A percentile compares a stretch with the other conserved stretches of the same genome.
Conservation (phyloP, 129 eudicot genomes). For the Escallonia rubra region DNA sequence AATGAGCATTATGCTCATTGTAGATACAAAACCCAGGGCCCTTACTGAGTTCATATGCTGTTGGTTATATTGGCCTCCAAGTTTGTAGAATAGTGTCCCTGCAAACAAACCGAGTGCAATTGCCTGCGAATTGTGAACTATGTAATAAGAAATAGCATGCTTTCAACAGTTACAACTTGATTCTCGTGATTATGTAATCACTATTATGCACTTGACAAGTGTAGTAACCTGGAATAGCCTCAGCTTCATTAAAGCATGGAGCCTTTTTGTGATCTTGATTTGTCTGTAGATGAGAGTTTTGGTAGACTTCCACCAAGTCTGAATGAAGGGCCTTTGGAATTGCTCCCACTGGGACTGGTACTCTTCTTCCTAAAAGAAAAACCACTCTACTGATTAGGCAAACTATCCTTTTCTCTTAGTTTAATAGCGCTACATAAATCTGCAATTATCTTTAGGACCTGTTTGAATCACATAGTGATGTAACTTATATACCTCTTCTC, state of each 20-base stretch:
- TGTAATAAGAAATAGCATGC: too few relatives aligned
- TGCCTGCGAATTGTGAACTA: neutral
- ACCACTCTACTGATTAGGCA: neutral
- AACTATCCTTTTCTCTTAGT: neutral
- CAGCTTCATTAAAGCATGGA: neutral
- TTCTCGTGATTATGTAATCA: neutral
- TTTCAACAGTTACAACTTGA: neutral
- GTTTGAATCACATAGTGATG: neutral
- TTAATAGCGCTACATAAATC: too few relatives aligned
- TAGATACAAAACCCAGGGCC: conserved; percentile 17
- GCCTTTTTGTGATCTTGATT: conserved; percentile 20
- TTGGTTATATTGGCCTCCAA: conserved; percentile 17
- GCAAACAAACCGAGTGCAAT: conserved; percentile 14
- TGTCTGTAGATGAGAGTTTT: conserved; percentile 16
- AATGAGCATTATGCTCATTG: conserved; percentile 24
- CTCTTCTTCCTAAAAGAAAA: conserved; percentile 1
- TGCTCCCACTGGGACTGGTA: conserved; percentile 15
- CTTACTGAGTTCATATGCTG: conserved; percentile 15
- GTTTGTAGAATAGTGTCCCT: conserved; percentile 17
- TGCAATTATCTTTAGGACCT: too few relatives aligned
- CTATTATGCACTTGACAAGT: neutral
- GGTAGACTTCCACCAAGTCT: conserved; percentile 19
- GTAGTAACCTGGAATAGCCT: conserved; percentile 16
- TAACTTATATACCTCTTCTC: conserved; percentile 6
- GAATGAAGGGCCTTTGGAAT: conserved; percentile 13